Percentiles rank a stretch among this genome's conserved stretches.
These are phyloP conservation scores for Oryza punctata DNA, from an alignment of 176 grass and related monocot genomes.

Conservation along the genomic window DNA sequence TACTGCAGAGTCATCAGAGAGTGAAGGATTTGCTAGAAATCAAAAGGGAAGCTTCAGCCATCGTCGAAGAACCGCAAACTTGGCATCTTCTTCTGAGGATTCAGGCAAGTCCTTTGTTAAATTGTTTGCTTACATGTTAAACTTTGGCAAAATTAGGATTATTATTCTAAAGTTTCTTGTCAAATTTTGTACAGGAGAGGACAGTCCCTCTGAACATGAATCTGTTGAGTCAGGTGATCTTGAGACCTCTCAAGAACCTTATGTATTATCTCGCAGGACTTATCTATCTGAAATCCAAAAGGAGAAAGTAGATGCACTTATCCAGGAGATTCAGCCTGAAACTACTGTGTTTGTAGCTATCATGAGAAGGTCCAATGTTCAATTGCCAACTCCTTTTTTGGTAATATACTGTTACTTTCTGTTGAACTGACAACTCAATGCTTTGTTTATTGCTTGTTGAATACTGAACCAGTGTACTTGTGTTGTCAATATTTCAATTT, in stretches of 20 bases:
- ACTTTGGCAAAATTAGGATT: neutral
- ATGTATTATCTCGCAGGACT: constrained; percentile 4
- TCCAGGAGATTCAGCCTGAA: constrained; percentile 20
- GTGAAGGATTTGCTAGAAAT: neutral
- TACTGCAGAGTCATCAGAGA: neutral
- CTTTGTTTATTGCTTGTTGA: neutral
- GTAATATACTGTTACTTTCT: constrained; percentile 19
- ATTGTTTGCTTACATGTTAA: neutral
- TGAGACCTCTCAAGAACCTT: neutral
- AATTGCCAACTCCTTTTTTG: neutral
- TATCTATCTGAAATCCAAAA: constrained; percentile 21
- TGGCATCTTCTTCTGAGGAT: neutral
- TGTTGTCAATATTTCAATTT: neutral
- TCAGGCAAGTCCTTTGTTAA: constrained; percentile 28
- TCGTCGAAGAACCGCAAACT: neutral
- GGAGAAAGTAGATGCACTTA: neutral
- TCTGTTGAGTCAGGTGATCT: neutral
- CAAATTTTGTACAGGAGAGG: constrained; percentile 8
- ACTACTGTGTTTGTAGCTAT: constrained; percentile 26
- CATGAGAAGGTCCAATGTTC: constrained; percentile 32
- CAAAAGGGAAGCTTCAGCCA: neutral
- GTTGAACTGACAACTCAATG: neutral
- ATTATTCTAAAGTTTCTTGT: neutral
- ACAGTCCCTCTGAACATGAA: neutral
- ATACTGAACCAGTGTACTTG: neutral